A percentile compares a stretch with the other conserved stretches of the same genome.
Conservation (phyloP, 2,329 filamentous ascomycete species). For the Sclerotinia minor region DNA sequence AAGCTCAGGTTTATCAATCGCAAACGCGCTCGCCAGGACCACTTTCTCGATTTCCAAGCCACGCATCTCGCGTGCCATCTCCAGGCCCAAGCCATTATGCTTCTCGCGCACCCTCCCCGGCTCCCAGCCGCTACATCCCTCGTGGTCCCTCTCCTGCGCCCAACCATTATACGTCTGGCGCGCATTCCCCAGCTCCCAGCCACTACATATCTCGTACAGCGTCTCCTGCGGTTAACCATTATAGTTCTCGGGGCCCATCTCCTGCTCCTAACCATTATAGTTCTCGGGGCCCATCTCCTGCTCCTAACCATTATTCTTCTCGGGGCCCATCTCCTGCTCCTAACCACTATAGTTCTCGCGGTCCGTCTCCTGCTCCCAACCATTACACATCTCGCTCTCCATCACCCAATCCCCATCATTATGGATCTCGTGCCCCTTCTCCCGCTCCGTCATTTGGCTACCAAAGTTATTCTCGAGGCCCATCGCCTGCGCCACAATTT, state of each 20-base stretch:
- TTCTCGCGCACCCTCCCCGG: constrained; percentile 7
- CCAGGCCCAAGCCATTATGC: constrained; percentile 6
- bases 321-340: constrained; percentile 2
- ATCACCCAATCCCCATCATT: constrained; percentile 39
- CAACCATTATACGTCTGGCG: constrained; percentile 30
- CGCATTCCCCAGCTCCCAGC: constrained; percentile 15
- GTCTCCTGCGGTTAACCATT: constrained; percentile 30
- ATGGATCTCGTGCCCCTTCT: constrained; percentile 44
- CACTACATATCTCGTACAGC: not conserved
- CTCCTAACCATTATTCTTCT: constrained; percentile 39
- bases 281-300: constrained; percentile 12
- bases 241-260: constrained; percentile 25
- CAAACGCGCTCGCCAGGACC: constrained; percentile 46
- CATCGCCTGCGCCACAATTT: constrained; percentile 44
- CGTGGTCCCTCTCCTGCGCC: constrained; percentile 37
- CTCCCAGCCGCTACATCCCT: constrained; percentile 43
- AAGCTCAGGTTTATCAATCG: constrained; percentile 38
- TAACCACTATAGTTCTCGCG: constrained; percentile 2
- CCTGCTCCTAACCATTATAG: constrained; percentile 34
- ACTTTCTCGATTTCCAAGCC: constrained; percentile 18
- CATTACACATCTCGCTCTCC: constrained; percentile 39
- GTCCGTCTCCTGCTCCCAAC: constrained; percentile 31
- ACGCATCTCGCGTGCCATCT: constrained; percentile 15
- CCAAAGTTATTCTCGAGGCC: constrained; percentile 43
- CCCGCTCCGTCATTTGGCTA: constrained; percentile 39